Percentiles rank a stretch among this genome's conserved stretches.
Conservation (phyloP, 805 yeast species). For the Wickerhamiella vanderwaltii region DNA sequence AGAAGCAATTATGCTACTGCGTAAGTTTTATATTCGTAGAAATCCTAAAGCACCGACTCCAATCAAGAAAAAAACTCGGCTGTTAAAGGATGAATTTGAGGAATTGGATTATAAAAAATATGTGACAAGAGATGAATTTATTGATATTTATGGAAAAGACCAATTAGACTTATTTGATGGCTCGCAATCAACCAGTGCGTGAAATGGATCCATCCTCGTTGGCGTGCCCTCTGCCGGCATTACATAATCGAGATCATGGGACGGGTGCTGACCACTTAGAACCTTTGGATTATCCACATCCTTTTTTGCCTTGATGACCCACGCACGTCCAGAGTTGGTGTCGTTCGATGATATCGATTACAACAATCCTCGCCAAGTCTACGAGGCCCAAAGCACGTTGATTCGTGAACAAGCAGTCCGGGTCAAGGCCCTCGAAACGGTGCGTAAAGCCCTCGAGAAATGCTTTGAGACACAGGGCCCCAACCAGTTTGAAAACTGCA, state of each 20-base stretch:
- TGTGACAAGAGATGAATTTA: constrained; percentile 40
- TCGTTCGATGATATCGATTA: constrained; percentile 78
- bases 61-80: constrained; percentile 48
- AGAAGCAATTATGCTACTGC: constrained; percentile 70
- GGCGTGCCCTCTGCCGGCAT: no score
- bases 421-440: constrained; percentile 50
- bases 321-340: constrained; percentile 47
- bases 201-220: no score
- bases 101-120: constrained; percentile 44
- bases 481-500: constrained; percentile 67
- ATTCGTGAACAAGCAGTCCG: constrained; percentile 71
- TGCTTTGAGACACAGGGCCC: constrained; percentile 52
- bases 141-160: constrained; percentile 37
- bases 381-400: constrained; percentile 64
- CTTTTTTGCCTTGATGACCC: constrained; percentile 18
- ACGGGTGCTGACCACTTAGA: background rate
- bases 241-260: no score
- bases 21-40: constrained; percentile 76
- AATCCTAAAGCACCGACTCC: constrained; percentile 79
- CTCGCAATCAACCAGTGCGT: background rate
- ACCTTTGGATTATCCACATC: background rate
- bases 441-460: constrained; percentile 62
- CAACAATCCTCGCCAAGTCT: constrained; percentile 47
- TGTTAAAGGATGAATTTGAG: constrained; percentile 42
- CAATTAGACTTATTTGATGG: constrained; percentile 21